Evolutionary conservation across 495 filamentous ascomycete species (phyloP), one percentile per base, ranked within the genome.

Genomic region (Hypoxylon crocopeplum): DNA sequence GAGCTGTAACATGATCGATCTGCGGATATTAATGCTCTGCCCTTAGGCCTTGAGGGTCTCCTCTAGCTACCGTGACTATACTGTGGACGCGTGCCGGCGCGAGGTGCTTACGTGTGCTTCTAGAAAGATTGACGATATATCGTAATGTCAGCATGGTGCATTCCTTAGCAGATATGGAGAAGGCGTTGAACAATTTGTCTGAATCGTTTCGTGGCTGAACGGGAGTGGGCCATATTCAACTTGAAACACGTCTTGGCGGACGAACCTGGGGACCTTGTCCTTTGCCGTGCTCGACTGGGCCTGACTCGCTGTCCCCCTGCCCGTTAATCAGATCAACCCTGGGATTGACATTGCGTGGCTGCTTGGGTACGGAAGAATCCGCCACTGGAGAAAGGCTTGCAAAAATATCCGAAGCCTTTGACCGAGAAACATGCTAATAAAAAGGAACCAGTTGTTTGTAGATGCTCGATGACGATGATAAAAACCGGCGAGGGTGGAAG

Each of bases 191-290:
- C 48, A 55, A 59, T 64, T 41, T 59, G 49, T 47, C 55, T 64
- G 55, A 56, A 56, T 59, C 49, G 61, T 56, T 59, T 64, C 55
- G 61, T 59, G 61, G 61, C 55, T 59, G 38, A 64, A 59, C 30
- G 49, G 30, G 49, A 55, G 61, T 42, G 46, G 41, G 24, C 49
- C 61, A 56, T 55, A 25, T 64, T 51, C 49, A 59, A 64, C 44
- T 54, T 64, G 55, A 64, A 64, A 64, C 61, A 59, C 61, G 55
- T 54, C 54, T 59, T 53, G 59, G 61, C 48, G 49, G 44, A 13
- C 8, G 29, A 27, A 48, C 16, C 20, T 36, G 30, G 30, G 29
- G 17, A 19, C n/a, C 16, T 41, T 39, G 34, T 27, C 53, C 34
- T 38, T 48, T 30, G 15, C 25, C 42, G 44, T 37, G 42, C 37